Evolutionary conservation across 805 yeast species (phyloP), one percentile per base, ranked within the genome.

Genomic region (Zygosaccharomyces pseudorouxii): DNA sequence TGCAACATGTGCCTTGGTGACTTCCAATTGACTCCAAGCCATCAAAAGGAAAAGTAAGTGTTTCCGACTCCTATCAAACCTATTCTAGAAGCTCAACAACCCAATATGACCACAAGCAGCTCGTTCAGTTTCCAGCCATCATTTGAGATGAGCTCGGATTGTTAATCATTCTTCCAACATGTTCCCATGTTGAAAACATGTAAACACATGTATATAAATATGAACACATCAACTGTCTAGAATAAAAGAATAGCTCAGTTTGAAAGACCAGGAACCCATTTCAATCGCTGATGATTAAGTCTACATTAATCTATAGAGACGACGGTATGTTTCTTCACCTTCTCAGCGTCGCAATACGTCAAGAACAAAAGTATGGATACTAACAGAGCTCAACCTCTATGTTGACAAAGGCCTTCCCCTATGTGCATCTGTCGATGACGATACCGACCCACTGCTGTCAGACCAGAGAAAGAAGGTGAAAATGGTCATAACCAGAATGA

Each of bases 401-500:
- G 28, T 22, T 9, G 14, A 29, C 18, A 19, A 36, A 81, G 89
- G 93, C 20, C 81, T 93, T 43, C 98, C 99, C 25, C 74, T 92
- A 47, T 81, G 95, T 51, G 96, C 96, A 5, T 86, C 96, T 1
- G 90, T 88, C 10, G 98, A 92, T 63, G 87, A 84, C 54, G 89
- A 86, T 53, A 74, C 77, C 33, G 81, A 78, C 53, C 73, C 82
- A 0, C 71, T 73, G 3, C 71, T 92, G 39, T 61, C 73, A 20
- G 93, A 87, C 46, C 89, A 87, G 64, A 92, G 90, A 76, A 81
- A 85, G 65, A 89, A 89, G 67, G 80, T 88, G 56, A 90, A 92
- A 68, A 70, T 84, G 46, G 74, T 93, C 47, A 77, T 89, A 23
- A 72, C 84, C 29, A 78, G 92, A 61, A 78, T 90, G 63, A 84